phyloP scores from a whole-genome alignment of 1,139 yeast species.

The Geotrichum klebahnii region DNA sequence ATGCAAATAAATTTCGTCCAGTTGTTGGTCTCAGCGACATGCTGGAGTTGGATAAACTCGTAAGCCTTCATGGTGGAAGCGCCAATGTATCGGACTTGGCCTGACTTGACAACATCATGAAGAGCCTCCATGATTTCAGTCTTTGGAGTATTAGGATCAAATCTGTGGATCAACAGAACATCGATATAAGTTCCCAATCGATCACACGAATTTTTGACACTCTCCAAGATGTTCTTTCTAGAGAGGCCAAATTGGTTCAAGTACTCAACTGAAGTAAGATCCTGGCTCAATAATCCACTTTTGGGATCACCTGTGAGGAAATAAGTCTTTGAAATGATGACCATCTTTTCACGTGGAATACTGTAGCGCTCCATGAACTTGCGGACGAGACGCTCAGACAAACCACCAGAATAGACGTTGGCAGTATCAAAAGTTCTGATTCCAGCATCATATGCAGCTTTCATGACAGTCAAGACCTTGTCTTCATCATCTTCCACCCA shows the following conservation, averaged over 20 bases:
- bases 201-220: conserved; percentile 47
- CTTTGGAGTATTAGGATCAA: conserved; percentile 45
- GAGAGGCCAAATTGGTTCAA: conserved; percentile 43
- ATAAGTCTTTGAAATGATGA: conserved; percentile 46
- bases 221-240: conserved; percentile 52
- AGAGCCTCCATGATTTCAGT: conserved; percentile 54
- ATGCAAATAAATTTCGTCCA: conserved; percentile 57
- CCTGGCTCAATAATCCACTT: not conserved
- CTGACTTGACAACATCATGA: conserved; percentile 49
- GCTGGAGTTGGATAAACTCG: conserved; percentile 49
- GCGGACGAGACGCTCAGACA: conserved; percentile 42
- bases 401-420: conserved; percentile 48
- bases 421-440: conserved; percentile 57
- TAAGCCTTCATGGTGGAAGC: conserved; percentile 50
- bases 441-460: conserved; percentile 34
- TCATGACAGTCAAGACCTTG: conserved; percentile 42
- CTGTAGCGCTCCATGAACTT: conserved; percentile 41
- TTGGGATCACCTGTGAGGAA: conserved; percentile 35
- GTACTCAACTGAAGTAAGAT: conserved; percentile 23
- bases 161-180: conserved; percentile 68
- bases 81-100: conserved; percentile 54
- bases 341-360: conserved; percentile 46
- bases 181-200: conserved; percentile 71
- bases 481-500: conserved; percentile 52
- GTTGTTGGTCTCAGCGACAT: conserved; percentile 48